Evolutionary conservation across 345 rosid species (phyloP), one percentile per base, ranked within the genome.

Genomic region (Camelina hispida): DNA sequence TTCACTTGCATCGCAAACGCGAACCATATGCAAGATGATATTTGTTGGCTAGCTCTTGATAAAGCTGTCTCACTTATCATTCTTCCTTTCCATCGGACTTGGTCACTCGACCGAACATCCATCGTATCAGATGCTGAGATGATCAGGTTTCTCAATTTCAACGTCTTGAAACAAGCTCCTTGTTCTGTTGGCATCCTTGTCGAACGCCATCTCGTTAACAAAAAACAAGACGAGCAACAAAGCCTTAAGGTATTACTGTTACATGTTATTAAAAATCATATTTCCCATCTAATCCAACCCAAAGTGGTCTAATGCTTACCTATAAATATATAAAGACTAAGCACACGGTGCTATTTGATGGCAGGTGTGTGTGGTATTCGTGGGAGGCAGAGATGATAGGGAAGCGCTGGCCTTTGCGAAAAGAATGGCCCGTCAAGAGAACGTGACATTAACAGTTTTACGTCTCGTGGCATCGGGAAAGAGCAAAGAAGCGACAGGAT

Each of bases 161-260:
- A 61, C 3, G 87, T 88, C 68, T 84, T 87, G 5, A 84, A 87
- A 37, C 78, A 58, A 62, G 87, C 96, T 10, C 89, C 93, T 17
- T 89, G 96, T 69, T 89, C 93, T 4, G 82, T 88, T 0, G 96
- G 87, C 1, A 82, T 86, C 50, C 79, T 83, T 20, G 18, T 86
- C 2, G 83, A 82, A 25, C 63, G 51, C 3, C 62, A 60, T 22
- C 10, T 60, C 44, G 46, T 73, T 62, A 66, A 22, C 32, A 55
- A 75, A n/a, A 17, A 62, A n/a, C 48, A 25, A 74, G 77, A 72
- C 4, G 0, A 47, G 35, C 73, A 69, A 6, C 3, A 46, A 34
- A 56, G 4, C 37, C 43, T 52, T 2, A 66, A 78, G 77, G 80
- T 77, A 73, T 52, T 25, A 15, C 35, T 5, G 9, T 13, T 14